Percentiles rank a stretch among this genome's conserved stretches.
Evolutionary conservation across 2,329 filamentous ascomycete genomes (phyloP).

Genomic region (Hypoxylon sp.): DNA sequence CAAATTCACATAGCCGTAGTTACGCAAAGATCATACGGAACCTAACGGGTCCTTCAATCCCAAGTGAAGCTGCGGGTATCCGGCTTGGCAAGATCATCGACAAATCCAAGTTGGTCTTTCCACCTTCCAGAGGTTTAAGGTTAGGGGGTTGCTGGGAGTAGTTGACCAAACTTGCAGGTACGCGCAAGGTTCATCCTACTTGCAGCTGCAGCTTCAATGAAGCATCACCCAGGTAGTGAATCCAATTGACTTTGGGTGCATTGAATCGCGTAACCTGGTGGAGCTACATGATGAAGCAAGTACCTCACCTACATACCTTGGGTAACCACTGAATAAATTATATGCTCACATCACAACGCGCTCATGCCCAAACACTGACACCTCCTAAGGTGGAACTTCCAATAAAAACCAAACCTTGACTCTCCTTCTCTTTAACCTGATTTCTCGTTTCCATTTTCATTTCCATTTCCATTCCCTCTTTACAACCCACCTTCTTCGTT

Average conservation of each 20-base stretch:
- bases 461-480: not conserved
- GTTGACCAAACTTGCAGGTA: constrained; percentile 9
- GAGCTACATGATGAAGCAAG: constrained; percentile 13
- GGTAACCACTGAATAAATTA: constrained; percentile 24
- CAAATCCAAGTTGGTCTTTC: constrained; percentile 14
- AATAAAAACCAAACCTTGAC: constrained; percentile 9
- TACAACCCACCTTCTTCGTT: not conserved
- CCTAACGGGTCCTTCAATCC: constrained; percentile 27
- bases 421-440: not conserved
- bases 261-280: not conserved
- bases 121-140: constrained; percentile 29
- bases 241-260: constrained; percentile 9
- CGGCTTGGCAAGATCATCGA: constrained; percentile 38
- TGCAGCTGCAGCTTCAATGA: constrained; percentile 11
- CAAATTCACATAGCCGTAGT: constrained; percentile 10
- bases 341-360: constrained; percentile 15
- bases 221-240: constrained; percentile 10
- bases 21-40: constrained; percentile 31
- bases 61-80: constrained; percentile 32
- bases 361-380: constrained; percentile 13
- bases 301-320: too few species aligned
- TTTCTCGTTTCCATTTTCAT: constrained; percentile 9
- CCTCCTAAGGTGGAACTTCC: constrained; percentile 1
- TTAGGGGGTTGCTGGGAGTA: constrained; percentile 17
- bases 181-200: constrained; percentile 19